Evolutionary conservation across 345 rosid species (phyloP), one percentile per base, ranked within the genome.

Genomic region (Syzygium oleosum): DNA sequence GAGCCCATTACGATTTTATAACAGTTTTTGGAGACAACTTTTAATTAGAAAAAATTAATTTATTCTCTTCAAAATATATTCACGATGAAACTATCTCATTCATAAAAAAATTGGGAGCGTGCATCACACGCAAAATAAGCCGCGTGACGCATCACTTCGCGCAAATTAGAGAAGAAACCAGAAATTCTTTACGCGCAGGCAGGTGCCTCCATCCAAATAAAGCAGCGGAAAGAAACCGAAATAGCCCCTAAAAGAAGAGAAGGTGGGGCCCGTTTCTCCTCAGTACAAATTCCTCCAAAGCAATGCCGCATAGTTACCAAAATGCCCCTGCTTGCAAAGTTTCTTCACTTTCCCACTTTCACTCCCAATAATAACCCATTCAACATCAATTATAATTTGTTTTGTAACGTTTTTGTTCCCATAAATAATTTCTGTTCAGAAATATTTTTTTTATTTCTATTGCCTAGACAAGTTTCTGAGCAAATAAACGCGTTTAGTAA

Each of bases 61-160:
- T 12, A n/a, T 7, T 61, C 68, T n/a, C 2, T n/a, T 25, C 65
- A 27, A 59, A 59, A 25, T 13, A 12, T 12, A 11, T 4, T 25
- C 13, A 22, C n/a, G 0, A 8, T 56, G 6, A 3, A 43, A 6
- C 46, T 6, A 43, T 43, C 46, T 6, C 46, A 1, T 6, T 7
- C 6, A 43, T 43, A 51, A 51, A 51, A 53, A 16, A 8, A 22
- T 34, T 1, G 80, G 80, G 12, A 17, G 49, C 80, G 80, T 73
- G 49, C 25, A 19, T 5, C 25, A 19, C 80, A 73, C 80, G 80
- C 80, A 34, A 73, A 38, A 17, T 19, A 38, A 19, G 12, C 19
- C 49, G 80, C 80, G 80, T 34, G 80, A 73, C 25, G 43, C 8
- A 34, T 1, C 12, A 6, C 22, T 8, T 34, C 46, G 79, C 17